phyloP scores from a whole-genome alignment of 1,284 basidiomycete species.

The Irpex lacteus region DNA sequence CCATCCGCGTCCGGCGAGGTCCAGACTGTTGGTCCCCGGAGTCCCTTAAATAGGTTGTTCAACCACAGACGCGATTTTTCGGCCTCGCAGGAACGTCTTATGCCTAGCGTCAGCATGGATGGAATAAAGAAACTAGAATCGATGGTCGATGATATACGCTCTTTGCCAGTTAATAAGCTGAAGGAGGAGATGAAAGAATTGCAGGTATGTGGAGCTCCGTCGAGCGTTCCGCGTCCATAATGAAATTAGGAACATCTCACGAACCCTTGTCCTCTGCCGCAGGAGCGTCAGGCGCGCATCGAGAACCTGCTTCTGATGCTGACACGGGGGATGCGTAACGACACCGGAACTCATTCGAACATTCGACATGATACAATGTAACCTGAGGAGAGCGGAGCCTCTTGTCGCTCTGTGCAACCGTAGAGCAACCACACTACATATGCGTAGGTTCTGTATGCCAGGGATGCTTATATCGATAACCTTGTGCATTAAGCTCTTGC shows the following conservation, averaged over 20 bases:
- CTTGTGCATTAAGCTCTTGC: not conserved
- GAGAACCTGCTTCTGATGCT: conserved; percentile 60
- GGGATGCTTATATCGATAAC: not conserved
- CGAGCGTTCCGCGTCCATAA: not conserved
- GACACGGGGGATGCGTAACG: conserved; percentile 44
- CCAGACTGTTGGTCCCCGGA: conserved; percentile 31
- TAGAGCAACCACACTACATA: not conserved
- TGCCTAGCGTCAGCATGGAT: not conserved
- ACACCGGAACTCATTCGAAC: conserved; percentile 27
- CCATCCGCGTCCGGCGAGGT: conserved; percentile 30
- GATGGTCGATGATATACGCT: conserved; percentile 58
- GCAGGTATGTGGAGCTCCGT: conserved; percentile 45
- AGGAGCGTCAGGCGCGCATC: conserved; percentile 79
- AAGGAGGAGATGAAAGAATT: conserved; percentile 80
- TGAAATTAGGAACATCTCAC: not conserved
- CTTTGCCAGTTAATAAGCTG: conserved; percentile 59
- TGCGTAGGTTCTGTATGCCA: not conserved
- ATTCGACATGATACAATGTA: conserved; percentile 31
- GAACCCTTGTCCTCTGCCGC: not conserved
- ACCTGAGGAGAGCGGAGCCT: not conserved
- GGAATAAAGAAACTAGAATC: conserved; percentile 51
- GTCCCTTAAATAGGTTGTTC: conserved; percentile 57
- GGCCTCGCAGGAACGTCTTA: conserved; percentile 13
- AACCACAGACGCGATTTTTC: conserved; percentile 18
- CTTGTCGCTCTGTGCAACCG: not conserved